Evolutionary conservation across 108 stramenopile genomes (phyloP).

Genomic region (Licmophora abbreviata): DNA sequence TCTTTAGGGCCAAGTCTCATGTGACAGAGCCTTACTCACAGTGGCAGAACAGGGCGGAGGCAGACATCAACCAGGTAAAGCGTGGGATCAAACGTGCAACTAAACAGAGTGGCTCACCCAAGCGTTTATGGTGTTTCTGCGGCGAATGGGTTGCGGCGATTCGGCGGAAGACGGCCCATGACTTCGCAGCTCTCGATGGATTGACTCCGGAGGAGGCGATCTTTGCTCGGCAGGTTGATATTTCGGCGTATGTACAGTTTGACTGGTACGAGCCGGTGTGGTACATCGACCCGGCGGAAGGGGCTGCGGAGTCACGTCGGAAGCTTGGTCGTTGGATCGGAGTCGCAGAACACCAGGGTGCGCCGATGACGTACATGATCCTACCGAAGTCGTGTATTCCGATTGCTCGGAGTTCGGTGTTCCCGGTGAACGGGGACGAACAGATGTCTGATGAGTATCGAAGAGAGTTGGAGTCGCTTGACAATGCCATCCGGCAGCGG

Average conservation of each 20-base stretch:
- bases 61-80: conserved; percentile 11
- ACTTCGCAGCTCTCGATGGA: conserved; percentile 6
- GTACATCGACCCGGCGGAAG: conserved; percentile 3
- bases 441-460: background rate
- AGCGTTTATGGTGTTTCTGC: conserved; percentile 10
- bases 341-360: background rate
- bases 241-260: conserved; percentile 5
- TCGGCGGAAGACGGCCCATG: conserved; percentile 6
- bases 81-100: background rate
- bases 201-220: conserved; percentile 1
- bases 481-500: background rate
- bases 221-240: conserved; percentile 8
- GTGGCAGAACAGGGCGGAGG: conserved; percentile 19
- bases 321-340: conserved; percentile 1
- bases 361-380: background rate
- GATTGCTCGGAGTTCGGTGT: background rate
- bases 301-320: background rate
- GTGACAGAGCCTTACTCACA: conserved; percentile 6
- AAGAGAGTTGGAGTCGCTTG: background rate
- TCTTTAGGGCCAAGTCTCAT: background rate
- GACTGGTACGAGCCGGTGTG: conserved; percentile 13
- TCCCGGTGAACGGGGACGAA: background rate
- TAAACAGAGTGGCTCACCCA: conserved; percentile 2
- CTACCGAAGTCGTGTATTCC: background rate
- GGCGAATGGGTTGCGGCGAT: conserved; percentile 5